A percentile compares a stretch with the other conserved stretches of the same genome.
These are phyloP conservation scores for Beauveria varroae DNA, from an alignment of 2,329 filamentous ascomycete genomes.

Conservation along the genomic window DNA sequence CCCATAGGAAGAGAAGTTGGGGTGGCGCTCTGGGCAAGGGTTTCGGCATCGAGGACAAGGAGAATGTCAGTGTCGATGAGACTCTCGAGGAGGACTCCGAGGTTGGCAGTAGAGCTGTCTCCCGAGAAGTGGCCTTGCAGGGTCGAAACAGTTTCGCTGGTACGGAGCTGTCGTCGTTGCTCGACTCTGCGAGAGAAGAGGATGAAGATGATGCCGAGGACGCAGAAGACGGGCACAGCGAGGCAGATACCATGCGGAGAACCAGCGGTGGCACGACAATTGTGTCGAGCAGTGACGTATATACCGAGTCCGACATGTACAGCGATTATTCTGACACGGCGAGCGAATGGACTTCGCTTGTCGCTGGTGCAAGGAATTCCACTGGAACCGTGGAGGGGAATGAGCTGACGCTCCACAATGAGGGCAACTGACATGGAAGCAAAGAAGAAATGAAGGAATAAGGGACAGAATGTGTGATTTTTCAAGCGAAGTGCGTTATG, in stretches of 20 bases:
- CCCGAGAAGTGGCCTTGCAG: slow-evolving; percentile 4
- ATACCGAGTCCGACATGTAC: slow-evolving; percentile 29
- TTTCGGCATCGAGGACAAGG: slow-evolving; percentile 51
- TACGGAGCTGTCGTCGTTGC: slow-evolving; percentile 17
- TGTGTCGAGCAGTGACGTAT: slow-evolving; percentile 33
- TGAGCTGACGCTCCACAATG: slow-evolving; percentile 28
- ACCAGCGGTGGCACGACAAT: slow-evolving; percentile 42
- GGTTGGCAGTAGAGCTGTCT: slow-evolving; percentile 14
- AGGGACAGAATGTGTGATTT: slow-evolving; percentile 3
- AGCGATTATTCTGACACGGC: slow-evolving; percentile 33
- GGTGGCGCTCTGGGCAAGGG: slow-evolving; percentile 42
- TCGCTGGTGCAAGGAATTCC: slow-evolving; percentile 22
- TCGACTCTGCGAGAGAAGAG: slow-evolving; percentile 16
- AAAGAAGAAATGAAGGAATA: background rate
- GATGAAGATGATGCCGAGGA: slow-evolving; percentile 16
- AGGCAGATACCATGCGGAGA: slow-evolving; percentile 42
- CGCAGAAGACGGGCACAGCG: slow-evolving; percentile 31
- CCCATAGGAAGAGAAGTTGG: slow-evolving; percentile 63
- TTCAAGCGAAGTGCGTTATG: slow-evolving; percentile 8
- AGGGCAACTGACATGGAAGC: slow-evolving; percentile 15
- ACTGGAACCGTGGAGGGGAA: slow-evolving; percentile 22
- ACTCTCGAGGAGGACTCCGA: slow-evolving; percentile 50
- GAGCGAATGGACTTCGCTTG: slow-evolving; percentile 44
- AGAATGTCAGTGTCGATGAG: slow-evolving; percentile 56
- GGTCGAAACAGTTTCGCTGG: slow-evolving; percentile 19